These are phyloP conservation scores for Candida silvicultrix DNA, from an alignment of 805 yeast genomes.

Conservation along the genomic window DNA sequence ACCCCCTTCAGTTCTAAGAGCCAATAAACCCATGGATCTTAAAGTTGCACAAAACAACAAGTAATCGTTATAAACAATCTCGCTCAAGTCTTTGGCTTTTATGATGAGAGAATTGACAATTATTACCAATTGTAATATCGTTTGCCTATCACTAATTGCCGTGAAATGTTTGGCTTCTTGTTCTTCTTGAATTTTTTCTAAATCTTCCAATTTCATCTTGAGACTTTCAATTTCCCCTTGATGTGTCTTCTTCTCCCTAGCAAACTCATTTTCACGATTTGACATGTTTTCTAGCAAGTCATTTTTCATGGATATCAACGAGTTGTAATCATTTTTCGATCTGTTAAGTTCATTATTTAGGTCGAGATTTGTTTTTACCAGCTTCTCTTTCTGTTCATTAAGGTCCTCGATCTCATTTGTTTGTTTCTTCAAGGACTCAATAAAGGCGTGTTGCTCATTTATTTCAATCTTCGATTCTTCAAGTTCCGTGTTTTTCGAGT, in stretches of 20 bases:
- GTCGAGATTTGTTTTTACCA: neutral
- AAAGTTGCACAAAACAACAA: conserved; percentile 15
- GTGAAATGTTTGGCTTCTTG: conserved; percentile 31
- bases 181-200: conserved; percentile 41
- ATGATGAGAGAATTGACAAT: conserved; percentile 22
- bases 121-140: conserved; percentile 24
- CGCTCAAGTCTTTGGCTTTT: conserved; percentile 38
- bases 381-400: neutral
- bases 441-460: neutral
- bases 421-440: neutral
- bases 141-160: conserved; percentile 18
- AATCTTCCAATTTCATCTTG: conserved; percentile 36
- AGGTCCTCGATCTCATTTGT: neutral
- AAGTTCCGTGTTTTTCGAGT: neutral
- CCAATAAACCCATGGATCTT: conserved; percentile 58
- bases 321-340: conserved; percentile 12
- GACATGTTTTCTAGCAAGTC: conserved; percentile 66
- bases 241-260: conserved; percentile 43
- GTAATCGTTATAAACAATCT: conserved; percentile 24
- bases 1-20: conserved; percentile 37
- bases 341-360: neutral
- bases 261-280: conserved; percentile 53
- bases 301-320: conserved; percentile 38
- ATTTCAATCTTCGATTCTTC: neutral
- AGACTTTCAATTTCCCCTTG: conserved; percentile 45